Conservation (phyloP, 2,329 filamentous ascomycete species). For the Chrysoporthe deuterocubensis region DNA sequence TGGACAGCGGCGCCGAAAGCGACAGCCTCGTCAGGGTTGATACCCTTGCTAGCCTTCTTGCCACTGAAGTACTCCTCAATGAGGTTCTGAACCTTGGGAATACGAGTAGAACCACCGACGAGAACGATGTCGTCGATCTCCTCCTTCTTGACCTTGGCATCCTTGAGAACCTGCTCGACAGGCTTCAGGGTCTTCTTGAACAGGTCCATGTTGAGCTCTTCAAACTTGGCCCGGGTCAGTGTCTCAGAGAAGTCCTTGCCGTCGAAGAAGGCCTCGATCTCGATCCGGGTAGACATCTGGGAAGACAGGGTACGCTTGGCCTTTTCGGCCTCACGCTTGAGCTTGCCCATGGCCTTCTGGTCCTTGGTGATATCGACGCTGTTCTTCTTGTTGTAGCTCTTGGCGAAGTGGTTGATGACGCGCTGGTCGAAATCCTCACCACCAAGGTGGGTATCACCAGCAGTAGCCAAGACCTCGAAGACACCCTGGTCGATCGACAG, state of each 20-base stretch:
- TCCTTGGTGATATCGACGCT: conserved; percentile 91
- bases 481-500: conserved; percentile 90
- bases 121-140: conserved; percentile 97
- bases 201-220: conserved; percentile 97
- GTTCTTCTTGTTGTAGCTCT: conserved; percentile 99
- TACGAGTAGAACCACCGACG: conserved; percentile 98
- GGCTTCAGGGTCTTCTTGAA: conserved; percentile 99
- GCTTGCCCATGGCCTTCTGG: conserved; percentile 96
- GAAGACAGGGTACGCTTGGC: conserved; percentile 97
- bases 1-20: conserved; percentile 97
- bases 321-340: conserved; percentile 99
- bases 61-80: conserved; percentile 94
- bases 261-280: conserved; percentile 96
- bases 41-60: conserved; percentile 99
- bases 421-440: conserved; percentile 99
- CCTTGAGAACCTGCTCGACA: conserved; percentile 97
- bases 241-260: conserved; percentile 99
- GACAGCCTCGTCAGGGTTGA: conserved; percentile 99
- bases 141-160: conserved; percentile 94
- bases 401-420: conserved; percentile 94
- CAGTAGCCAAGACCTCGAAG: conserved; percentile 92
- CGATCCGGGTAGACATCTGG: conserved; percentile 89
- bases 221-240: conserved; percentile 97
- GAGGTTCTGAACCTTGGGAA: conserved; percentile 93
- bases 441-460: conserved; percentile 96